Percentiles rank a stretch among this genome's conserved stretches.
Evolutionary conservation across 2,329 filamentous ascomycete species (phyloP).

Genomic region (Aspergillus chevalieri): DNA sequence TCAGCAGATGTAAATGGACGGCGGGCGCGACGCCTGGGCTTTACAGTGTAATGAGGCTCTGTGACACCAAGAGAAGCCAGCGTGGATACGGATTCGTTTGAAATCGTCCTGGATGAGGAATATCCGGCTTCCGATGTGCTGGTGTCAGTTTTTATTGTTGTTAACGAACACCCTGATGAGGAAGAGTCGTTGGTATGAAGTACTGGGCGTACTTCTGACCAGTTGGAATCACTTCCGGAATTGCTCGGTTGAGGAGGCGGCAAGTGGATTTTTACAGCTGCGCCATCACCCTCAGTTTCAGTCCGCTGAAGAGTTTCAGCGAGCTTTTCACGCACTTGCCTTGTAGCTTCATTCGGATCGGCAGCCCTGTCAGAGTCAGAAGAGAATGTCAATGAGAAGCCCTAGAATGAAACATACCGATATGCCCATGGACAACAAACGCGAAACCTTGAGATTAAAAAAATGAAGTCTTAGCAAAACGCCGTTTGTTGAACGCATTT

Average conservation of each 20-base stretch:
- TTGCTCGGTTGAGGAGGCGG: slow-evolving; percentile 19
- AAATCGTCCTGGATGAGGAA: slow-evolving; percentile 18
- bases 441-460: slow-evolving; percentile 39
- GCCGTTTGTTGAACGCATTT: too few relatives aligned
- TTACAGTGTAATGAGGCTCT: slow-evolving; percentile 41
- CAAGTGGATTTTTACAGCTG: slow-evolving; percentile 18
- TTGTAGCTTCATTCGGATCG: slow-evolving; percentile 32
- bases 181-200: slow-evolving; percentile 7
- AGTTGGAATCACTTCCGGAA: slow-evolving; percentile 6
- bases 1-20: slow-evolving; percentile 52
- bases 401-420: slow-evolving; percentile 17
- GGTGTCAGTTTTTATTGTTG: slow-evolving; percentile 11
- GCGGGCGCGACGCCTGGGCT: slow-evolving; percentile 48
- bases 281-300: slow-evolving; percentile 20
- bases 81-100: slow-evolving; percentile 26
- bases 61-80: slow-evolving; percentile 42
- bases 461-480: background rate
- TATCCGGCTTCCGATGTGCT: slow-evolving; percentile 8
- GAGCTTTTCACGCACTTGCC: slow-evolving; percentile 32
- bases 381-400: background rate
- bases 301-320: slow-evolving; percentile 26
- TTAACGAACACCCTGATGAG: slow-evolving; percentile 12
- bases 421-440: slow-evolving; percentile 50
- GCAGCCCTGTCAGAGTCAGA: slow-evolving; percentile 18
- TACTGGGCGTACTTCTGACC: background rate